A percentile compares a stretch with the other conserved stretches of the same genome.
Evolutionary conservation across 805 yeast genomes (phyloP).

Genomic region (Candida boleticola): DNA sequence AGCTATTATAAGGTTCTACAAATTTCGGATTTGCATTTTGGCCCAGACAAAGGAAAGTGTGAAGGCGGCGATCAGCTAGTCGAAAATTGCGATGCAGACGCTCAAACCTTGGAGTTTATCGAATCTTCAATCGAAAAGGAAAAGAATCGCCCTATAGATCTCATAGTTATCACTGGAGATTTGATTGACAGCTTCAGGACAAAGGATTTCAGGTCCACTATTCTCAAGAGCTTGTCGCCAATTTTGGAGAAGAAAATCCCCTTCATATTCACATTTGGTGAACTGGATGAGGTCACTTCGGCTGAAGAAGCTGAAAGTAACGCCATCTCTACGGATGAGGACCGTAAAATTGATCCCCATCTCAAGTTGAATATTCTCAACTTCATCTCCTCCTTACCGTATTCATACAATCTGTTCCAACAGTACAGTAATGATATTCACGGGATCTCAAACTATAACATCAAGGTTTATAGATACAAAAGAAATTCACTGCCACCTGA

Average conservation of each 20-base stretch:
- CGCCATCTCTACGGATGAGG: constrained; percentile 3
- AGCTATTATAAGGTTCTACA: constrained; percentile 33
- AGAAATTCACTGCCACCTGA: constrained; percentile 1
- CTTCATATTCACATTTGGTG: constrained; percentile 40
- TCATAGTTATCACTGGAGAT: constrained; percentile 42
- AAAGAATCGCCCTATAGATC: constrained; percentile 20
- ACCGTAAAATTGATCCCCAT: constrained; percentile 5
- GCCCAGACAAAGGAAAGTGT: constrained; percentile 22
- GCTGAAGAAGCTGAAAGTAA: neutral
- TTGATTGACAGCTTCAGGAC: constrained; percentile 28
- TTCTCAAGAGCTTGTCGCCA: constrained; percentile 32
- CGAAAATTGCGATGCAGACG: constrained; percentile 23
- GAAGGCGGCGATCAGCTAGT: neutral
- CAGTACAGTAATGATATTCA: constrained; percentile 19
- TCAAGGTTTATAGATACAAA: constrained; percentile 19
- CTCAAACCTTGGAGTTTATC: constrained; percentile 30
- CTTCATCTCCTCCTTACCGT: constrained; percentile 34
- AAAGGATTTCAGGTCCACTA: constrained; percentile 26
- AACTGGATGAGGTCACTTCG: constrained; percentile 21
- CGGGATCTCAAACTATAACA: constrained; percentile 38
- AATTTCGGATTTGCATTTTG: constrained; percentile 39
- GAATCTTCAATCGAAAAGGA: constrained; percentile 23
- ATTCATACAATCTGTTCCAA: constrained; percentile 27
- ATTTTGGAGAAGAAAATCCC: constrained; percentile 28
- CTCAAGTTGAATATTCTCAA: constrained; percentile 18